Percentiles rank a stretch among this genome's conserved stretches.
phyloP scores from a whole-genome alignment of 192 early-diverging fungal species.

The Coemansia sp. region DNA sequence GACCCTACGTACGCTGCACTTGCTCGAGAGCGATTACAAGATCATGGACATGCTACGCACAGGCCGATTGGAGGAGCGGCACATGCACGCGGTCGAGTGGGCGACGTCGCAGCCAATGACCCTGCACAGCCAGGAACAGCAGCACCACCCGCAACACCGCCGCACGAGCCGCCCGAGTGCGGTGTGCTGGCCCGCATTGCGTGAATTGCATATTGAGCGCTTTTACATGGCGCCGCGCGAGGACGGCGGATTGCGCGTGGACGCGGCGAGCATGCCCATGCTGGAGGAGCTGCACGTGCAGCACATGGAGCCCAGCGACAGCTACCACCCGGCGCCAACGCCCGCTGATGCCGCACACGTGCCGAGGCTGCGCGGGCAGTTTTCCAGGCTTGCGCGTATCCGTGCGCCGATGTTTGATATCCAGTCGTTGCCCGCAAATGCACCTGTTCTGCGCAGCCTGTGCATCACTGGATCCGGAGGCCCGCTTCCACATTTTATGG shows the following conservation, averaged over 20 bases:
- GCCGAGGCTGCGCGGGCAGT: slow-evolving; percentile 16
- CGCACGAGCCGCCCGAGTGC: not conserved
- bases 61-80: too few species aligned
- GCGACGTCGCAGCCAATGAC: too few species aligned
- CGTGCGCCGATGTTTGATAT: slow-evolving; percentile 23
- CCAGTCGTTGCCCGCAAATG: slow-evolving; percentile 9
- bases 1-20: slow-evolving; percentile 17
- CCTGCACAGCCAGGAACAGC: too few species aligned
- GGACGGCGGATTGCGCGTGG: slow-evolving; percentile 11
- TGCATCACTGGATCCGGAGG: too few species aligned
- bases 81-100: too few species aligned
- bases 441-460: too few species aligned
- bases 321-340: slow-evolving; percentile 11
- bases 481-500: not conserved
- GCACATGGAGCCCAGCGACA: slow-evolving; percentile 25
- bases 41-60: too few species aligned
- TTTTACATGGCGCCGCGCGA: slow-evolving; percentile 25
- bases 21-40: slow-evolving; percentile 11
- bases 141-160: too few species aligned
- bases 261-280: slow-evolving; percentile 14
- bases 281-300: slow-evolving; percentile 8
- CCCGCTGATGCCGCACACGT: slow-evolving; percentile 11
- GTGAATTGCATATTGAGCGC: slow-evolving; percentile 7
- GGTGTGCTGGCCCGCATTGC: slow-evolving; percentile 5
- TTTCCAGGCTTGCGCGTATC: slow-evolving; percentile 10